Conservation (phyloP, 805 yeast genomes). For the Wickerhamiella vanderwaltii region DNA sequence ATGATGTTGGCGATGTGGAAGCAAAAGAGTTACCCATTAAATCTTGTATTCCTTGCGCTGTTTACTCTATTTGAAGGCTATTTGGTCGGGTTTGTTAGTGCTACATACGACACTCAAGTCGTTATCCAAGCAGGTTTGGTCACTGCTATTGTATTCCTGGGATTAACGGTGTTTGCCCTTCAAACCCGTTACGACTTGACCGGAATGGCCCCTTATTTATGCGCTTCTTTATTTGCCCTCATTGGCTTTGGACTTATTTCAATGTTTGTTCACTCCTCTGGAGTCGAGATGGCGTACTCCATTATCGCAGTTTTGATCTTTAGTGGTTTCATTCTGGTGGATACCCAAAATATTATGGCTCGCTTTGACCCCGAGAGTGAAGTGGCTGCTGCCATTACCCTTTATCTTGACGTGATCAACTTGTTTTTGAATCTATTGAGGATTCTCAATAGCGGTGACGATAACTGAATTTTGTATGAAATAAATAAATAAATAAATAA, state of each 20-base stretch:
- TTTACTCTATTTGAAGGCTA: conserved; percentile 71
- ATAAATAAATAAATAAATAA: conserved; percentile 1
- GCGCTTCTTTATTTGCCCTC: conserved; percentile 49
- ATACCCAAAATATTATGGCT: conserved; percentile 70
- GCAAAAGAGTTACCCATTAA: conserved; percentile 57
- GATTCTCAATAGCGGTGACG: conserved; percentile 32
- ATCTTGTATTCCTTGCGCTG: conserved; percentile 44
- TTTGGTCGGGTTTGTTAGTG: conserved; percentile 53
- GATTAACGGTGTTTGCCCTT: conserved; percentile 63
- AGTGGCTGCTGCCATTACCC: conserved; percentile 61
- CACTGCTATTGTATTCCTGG: conserved; percentile 60
- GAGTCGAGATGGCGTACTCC: conserved; percentile 55
- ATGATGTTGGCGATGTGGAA: conserved; percentile 51
- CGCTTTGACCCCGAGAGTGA: conserved; percentile 73
- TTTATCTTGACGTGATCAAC: conserved; percentile 74
- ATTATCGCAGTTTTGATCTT: conserved; percentile 65
- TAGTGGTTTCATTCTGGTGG: conserved; percentile 59
- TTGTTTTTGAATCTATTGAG: conserved; percentile 66
- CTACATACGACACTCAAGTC: conserved; percentile 48
- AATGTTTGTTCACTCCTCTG: conserved; percentile 50
- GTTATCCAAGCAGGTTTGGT: conserved; percentile 60
- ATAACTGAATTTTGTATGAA: conserved; percentile 1
- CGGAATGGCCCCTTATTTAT: conserved; percentile 49
- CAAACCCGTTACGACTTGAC: conserved; percentile 68
- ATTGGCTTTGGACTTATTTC: conserved; percentile 61